Percentiles rank a stretch among this genome's conserved stretches.
Evolutionary conservation across 1,284 basidiomycete genomes (phyloP).

Genomic region (Vanrija sp.): DNA sequence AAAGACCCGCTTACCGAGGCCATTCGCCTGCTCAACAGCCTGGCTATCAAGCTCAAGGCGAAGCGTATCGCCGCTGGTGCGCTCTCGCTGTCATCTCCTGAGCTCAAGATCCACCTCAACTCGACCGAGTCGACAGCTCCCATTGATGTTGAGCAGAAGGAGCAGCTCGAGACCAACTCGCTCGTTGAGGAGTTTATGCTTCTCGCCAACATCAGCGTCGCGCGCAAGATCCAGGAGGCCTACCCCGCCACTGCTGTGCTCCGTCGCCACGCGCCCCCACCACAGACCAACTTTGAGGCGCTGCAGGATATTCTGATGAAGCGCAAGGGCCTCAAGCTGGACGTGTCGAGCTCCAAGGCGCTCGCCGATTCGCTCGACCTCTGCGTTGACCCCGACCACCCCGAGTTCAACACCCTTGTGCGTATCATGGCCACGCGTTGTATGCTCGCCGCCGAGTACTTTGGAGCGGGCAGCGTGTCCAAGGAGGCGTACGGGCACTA

Average conservation of each 20-base stretch:
- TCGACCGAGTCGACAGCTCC: constrained; percentile 89
- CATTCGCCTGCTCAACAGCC: constrained; percentile 82
- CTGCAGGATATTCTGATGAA: constrained; percentile 88
- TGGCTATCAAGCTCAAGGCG: constrained; percentile 82
- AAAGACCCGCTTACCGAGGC: constrained; percentile 81
- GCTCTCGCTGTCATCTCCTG: constrained; percentile 92
- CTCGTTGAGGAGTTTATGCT: constrained; percentile 99
- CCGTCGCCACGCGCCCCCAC: constrained; percentile 89
- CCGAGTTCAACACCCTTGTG: constrained; percentile 94
- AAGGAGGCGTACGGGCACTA: constrained; percentile 95
- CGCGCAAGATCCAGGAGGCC: constrained; percentile 83
- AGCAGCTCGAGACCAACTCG: constrained; percentile 87
- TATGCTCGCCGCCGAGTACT: constrained; percentile 98
- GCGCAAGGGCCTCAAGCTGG: constrained; percentile 76
- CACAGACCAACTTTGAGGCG: constrained; percentile 90
- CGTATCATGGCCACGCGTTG: constrained; percentile 99
- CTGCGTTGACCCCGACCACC: constrained; percentile 73
- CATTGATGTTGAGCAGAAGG: constrained; percentile 96
- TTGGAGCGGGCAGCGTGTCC: constrained; percentile 89
- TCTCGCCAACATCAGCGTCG: constrained; percentile 93
- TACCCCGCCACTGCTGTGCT: constrained; percentile 96
- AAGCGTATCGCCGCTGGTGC: constrained; percentile 90
- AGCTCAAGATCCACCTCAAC: constrained; percentile 94
- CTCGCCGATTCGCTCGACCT: constrained; percentile 85
- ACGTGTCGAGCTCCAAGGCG: constrained; percentile 86